phyloP scores from a whole-genome alignment of 2,329 filamentous ascomycete genomes.

The Alternaria metachromatica region DNA sequence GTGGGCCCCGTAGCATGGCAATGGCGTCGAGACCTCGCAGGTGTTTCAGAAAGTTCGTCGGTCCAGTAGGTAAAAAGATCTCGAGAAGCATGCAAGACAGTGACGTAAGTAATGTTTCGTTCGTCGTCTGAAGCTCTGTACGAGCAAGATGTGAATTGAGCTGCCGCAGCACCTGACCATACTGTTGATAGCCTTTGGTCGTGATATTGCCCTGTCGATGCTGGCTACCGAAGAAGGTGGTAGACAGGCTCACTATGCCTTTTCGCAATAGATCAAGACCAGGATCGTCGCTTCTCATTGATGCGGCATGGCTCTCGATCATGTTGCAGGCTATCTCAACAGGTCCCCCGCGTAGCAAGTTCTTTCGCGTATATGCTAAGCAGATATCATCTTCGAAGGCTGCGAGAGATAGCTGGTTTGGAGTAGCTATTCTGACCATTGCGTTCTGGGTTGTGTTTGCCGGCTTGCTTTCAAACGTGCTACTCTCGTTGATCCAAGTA shows the following conservation, averaged over 20 bases:
- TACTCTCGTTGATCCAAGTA: constrained; percentile 33
- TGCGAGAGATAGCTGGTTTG: constrained; percentile 19
- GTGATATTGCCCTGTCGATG: constrained; percentile 27
- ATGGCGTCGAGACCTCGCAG: constrained; percentile 38
- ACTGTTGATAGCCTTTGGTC: constrained; percentile 28
- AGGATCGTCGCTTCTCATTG: constrained; percentile 5
- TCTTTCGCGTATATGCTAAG: constrained; percentile 35
- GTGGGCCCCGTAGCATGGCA: constrained; percentile 31
- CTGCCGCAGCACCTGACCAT: constrained; percentile 32
- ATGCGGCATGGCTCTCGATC: constrained; percentile 12
- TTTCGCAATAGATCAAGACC: constrained; percentile 29
- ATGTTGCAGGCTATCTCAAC: constrained; percentile 37
- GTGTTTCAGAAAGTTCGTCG: constrained; percentile 37
- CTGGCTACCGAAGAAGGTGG: constrained; percentile 36
- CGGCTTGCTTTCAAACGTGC: not conserved
- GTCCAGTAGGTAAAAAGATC: constrained; percentile 36
- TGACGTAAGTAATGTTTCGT: constrained; percentile 35
- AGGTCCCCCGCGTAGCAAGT: constrained; percentile 31
- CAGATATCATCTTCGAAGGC: constrained; percentile 37
- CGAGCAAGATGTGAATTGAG: constrained; percentile 28
- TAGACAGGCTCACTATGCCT: constrained; percentile 31
- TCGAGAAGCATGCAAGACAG: constrained; percentile 38
- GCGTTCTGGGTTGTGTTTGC: not conserved
- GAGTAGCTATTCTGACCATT: constrained; percentile 1
- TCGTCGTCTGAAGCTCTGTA: constrained; percentile 24